These are phyloP conservation scores for Trametes gibbosa DNA, from an alignment of 768 basidiomycete species.

Conservation along the genomic window DNA sequence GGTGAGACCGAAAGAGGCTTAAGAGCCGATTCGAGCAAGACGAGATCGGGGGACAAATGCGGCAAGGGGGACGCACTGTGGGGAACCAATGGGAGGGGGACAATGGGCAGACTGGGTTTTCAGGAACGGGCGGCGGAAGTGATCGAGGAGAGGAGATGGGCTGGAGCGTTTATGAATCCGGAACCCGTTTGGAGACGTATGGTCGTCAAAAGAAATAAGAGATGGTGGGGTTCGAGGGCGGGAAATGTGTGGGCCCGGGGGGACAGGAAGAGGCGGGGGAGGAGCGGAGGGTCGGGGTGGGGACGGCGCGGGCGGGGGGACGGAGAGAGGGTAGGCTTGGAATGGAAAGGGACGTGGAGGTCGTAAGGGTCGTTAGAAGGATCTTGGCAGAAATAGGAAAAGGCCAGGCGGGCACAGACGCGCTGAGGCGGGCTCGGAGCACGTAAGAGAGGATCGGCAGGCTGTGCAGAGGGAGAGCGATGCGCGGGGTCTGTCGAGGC, in stretches of 20 bases:
- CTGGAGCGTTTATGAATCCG: constrained; percentile 15
- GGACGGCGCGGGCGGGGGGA: neutral
- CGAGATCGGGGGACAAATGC: constrained; percentile 12
- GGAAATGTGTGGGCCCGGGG: neutral
- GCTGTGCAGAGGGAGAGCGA: constrained; percentile 10
- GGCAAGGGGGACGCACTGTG: constrained; percentile 19
- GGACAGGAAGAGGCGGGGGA: neutral
- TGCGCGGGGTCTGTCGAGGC: no score
- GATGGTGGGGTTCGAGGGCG: neutral
- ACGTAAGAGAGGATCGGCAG: constrained; percentile 9
- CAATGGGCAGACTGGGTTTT: constrained; percentile 8
- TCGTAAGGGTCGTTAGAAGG: constrained; percentile 19
- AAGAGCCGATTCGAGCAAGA: constrained; percentile 11
- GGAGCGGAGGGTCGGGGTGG: neutral
- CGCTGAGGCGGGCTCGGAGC: neutral
- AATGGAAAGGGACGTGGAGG: constrained; percentile 16
- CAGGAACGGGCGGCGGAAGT: constrained; percentile 22
- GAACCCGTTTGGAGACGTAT: neutral
- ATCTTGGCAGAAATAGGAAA: constrained; percentile 14
- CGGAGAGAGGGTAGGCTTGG: constrained; percentile 1
- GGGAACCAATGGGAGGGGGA: constrained; percentile 11
- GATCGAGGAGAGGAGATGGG: constrained; percentile 18
- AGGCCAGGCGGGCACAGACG: constrained; percentile 2
- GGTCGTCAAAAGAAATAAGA: neutral
- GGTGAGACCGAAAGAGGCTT: constrained; percentile 10